Base-by-base conservation (phyloP, 352 stramenopile species). In the Phytophthora fragariaefolia region DNA sequence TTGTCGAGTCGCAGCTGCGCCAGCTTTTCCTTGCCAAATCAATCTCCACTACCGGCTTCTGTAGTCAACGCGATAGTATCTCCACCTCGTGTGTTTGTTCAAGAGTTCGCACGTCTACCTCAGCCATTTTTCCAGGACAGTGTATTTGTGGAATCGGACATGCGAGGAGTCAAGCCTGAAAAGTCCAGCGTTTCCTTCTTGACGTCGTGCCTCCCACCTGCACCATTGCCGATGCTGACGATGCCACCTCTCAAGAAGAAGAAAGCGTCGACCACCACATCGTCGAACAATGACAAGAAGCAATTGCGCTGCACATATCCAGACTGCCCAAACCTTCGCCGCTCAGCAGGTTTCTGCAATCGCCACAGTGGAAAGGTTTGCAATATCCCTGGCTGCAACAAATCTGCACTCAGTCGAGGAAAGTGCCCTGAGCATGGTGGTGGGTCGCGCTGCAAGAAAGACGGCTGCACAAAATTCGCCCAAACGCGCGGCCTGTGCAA, bases 381-480 rank as follows among this genome's bases (percentile, higher is more conserved):
- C 71, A 90, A 71, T 34, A 59, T 96, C 15, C 43, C 60, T 6
- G 82, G 77, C 15, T 96, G 87, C 65, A 76, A 82, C 58, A 94
- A 92, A 63, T 91, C 85, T 15, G 84, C 85, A 2, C 75, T 94
- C 28, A 94, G 85, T 51, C 85, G 87, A 18, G 85, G 87, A 52
- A 92, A 94, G 52, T 97, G 90, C 55, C 87, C 87, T 3, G 77
- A 93, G 49, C 90, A 97, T 57, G 90, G 90, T 13, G 90, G 90
- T 22, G 90, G 87, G 22, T 92, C 87, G 6, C 84, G 89, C 7
- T 96, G 90, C 69, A 93, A 93, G 64, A 81, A 85, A 46, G 84
- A 91, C 7, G 85, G 81, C 17, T 97, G 90, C 61, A 80, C 77
- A 54, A 96, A 97, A 68, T 96, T 96, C 64, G 86, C 87, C 0